Evolutionary conservation across 1,284 basidiomycete genomes (phyloP).

Genomic region (Leccinum griseonigrum): DNA sequence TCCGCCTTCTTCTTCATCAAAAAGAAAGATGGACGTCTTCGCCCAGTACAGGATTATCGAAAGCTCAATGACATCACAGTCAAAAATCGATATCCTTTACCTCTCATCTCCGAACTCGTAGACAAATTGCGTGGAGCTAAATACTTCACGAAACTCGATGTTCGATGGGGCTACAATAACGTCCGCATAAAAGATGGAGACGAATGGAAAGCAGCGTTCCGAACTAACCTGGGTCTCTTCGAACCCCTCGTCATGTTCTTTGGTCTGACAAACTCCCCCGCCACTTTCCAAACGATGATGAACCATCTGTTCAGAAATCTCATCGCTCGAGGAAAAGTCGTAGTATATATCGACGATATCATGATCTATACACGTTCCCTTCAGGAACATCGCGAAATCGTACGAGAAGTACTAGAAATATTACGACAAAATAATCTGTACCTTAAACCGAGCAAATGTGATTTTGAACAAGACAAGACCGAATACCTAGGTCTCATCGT

Average conservation of each 20-base stretch:
- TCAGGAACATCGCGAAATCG: background rate
- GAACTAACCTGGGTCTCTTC: background rate
- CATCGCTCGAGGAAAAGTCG: background rate
- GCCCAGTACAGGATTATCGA: background rate
- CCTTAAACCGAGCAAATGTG: background rate
- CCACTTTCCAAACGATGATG: background rate
- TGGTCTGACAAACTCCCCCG: background rate
- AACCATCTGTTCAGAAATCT: background rate
- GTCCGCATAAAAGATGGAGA: background rate
- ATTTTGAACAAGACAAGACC: background rate
- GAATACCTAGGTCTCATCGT: background rate
- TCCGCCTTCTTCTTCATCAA: background rate
- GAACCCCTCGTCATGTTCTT: background rate
- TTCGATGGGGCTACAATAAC: background rate
- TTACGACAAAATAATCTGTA: background rate
- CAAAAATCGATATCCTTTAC: background rate
- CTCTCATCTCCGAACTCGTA: background rate
- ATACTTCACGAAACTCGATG: background rate
- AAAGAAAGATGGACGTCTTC: background rate
- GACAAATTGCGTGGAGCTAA: background rate
- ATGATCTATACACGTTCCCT: background rate
- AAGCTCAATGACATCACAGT: background rate
- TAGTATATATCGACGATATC: background rate
- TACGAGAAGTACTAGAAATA: background rate
- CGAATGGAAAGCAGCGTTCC: background rate